Conservation (phyloP, 2,329 filamentous ascomycete species). For the Fusarium liriodendri region DNA sequence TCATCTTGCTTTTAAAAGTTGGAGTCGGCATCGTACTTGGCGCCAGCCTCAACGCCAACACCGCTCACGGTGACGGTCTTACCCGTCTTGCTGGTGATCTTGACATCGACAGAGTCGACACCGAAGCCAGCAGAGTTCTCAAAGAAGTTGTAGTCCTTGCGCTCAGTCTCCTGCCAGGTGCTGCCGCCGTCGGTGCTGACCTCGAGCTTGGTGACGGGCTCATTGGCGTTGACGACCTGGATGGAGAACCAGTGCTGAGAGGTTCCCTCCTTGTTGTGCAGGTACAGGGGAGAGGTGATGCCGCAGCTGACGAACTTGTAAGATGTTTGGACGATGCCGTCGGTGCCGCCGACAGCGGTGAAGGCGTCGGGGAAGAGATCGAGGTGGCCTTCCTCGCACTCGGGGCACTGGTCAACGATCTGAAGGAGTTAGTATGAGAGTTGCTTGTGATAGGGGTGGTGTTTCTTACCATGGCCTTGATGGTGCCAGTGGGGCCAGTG, state of each 20-base stretch:
- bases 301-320: conserved; percentile 54
- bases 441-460: rapidly evolving
- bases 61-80: conserved; percentile 61
- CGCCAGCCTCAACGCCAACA: conserved; percentile 55
- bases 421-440: conserved; percentile 26
- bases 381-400: conserved; percentile 54
- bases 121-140: conserved; percentile 69
- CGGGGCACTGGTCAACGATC: conserved; percentile 60
- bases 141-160: conserved; percentile 71
- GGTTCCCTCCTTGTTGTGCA: conserved; percentile 58
- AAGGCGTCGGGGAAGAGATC: conserved; percentile 60
- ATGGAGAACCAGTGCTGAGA: conserved; percentile 56
- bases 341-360: conserved; percentile 49
- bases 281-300: conserved; percentile 54
- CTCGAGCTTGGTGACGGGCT: conserved; percentile 66
- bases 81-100: conserved; percentile 65
- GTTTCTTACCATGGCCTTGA: conserved; percentile 71
- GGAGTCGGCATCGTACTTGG: conserved; percentile 44
- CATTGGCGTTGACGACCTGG: conserved; percentile 73
- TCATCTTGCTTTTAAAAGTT: conserved; percentile 45
- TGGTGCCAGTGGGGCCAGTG: conserved; percentile 64
- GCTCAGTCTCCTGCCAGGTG: conserved; percentile 67
- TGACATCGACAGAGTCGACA: conserved; percentile 63
- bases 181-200: conserved; percentile 70
- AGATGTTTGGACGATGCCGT: conserved; percentile 51